Evolutionary conservation across 2,329 filamentous ascomycete genomes (phyloP).

Genomic region (Alternaria novae-zelandiae): DNA sequence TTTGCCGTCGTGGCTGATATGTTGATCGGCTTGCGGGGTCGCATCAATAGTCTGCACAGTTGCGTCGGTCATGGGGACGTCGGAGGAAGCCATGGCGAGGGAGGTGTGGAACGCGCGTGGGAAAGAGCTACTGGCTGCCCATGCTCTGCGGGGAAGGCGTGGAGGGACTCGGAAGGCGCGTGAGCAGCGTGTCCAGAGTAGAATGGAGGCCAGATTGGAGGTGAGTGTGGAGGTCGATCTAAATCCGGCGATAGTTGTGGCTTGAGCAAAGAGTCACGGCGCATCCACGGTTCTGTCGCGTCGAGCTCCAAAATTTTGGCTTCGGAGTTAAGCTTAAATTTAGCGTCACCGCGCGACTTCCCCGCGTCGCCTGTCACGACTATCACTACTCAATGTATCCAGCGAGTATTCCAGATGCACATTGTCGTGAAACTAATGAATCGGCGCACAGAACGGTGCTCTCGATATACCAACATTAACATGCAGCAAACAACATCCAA

Average conservation of each 20-base stretch:
- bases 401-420: neutral
- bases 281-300: slow-evolving; percentile 11
- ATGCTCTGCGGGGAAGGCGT: slow-evolving; percentile 22
- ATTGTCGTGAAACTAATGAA: neutral
- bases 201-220: slow-evolving; percentile 29
- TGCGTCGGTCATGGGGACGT: slow-evolving; percentile 19
- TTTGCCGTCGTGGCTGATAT: slow-evolving; percentile 55
- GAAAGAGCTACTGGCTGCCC: slow-evolving; percentile 33
- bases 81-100: slow-evolving; percentile 23
- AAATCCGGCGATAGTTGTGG: neutral
- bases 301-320: slow-evolving; percentile 34
- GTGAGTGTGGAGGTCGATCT: neutral
- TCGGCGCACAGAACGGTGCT: neutral
- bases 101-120: slow-evolving; percentile 26
- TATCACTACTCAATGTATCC: neutral
- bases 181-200: slow-evolving; percentile 18
- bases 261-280: slow-evolving; percentile 1
- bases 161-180: slow-evolving; percentile 29
- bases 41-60: slow-evolving; percentile 33
- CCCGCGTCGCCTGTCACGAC: slow-evolving; percentile 5
- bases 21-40: slow-evolving; percentile 38
- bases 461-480: neutral
- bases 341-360: slow-evolving; percentile 31
- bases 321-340: slow-evolving; percentile 37
- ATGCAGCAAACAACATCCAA: neutral